A percentile compares a stretch with the other conserved stretches of the same genome.
phyloP scores from a whole-genome alignment of 176 grass and related monocot genomes.

The Carex scoparia region DNA sequence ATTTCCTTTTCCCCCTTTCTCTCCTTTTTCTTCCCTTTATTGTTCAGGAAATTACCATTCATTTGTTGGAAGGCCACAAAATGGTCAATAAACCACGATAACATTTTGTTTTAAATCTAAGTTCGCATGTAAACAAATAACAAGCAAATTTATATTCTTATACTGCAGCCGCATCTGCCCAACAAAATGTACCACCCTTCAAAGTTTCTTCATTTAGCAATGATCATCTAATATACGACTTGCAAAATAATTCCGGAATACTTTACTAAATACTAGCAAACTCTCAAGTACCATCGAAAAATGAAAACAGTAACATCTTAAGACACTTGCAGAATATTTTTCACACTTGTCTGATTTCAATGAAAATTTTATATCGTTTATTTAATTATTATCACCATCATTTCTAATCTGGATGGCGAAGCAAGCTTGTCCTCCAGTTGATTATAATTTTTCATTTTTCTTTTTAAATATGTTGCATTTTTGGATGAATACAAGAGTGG shows the following conservation, averaged over 20 bases:
- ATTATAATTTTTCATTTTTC: not conserved
- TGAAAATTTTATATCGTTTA: not conserved
- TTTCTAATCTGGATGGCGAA: not conserved
- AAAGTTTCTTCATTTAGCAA: not conserved
- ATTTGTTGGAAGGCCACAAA: too few species aligned
- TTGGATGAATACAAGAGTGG: not conserved
- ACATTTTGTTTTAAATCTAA: not conserved
- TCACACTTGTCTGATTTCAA: not conserved
- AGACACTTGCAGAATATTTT: not conserved
- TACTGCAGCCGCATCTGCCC: not conserved
- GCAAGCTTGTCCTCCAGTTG: not conserved
- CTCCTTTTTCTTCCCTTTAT: not conserved
- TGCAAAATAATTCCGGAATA: not conserved
- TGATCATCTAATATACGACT: not conserved
- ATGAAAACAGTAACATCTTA: constrained; percentile 1
- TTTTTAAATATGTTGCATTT: not conserved
- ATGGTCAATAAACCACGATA: not conserved
- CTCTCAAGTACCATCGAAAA: not conserved
- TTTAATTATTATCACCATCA: not conserved
- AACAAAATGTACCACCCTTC: not conserved
- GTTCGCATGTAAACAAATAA: not conserved
- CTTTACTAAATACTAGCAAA: not conserved
- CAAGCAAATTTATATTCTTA: not conserved
- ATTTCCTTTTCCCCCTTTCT: not conserved
- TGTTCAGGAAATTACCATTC: not conserved